These are phyloP conservation scores for Annulohypoxylon maeteangense DNA, from an alignment of 495 filamentous ascomycete genomes.

Conservation along the genomic window DNA sequence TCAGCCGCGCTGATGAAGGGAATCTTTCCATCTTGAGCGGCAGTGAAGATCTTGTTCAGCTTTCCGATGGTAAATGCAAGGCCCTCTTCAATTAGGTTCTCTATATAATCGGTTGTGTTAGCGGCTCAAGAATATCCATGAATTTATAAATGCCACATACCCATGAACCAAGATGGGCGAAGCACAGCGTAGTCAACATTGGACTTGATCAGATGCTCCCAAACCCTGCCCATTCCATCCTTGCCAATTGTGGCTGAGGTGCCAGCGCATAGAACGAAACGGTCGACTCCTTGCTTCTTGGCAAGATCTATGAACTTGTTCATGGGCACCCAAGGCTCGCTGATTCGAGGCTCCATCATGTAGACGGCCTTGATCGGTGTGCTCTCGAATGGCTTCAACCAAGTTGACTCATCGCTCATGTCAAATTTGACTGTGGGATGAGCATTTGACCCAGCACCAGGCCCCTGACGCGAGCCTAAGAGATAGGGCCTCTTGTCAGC, in stretches of 20 bases:
- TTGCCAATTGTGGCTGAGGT: conserved; percentile 50
- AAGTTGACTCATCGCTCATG: conserved; percentile 55
- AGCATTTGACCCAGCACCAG: neutral
- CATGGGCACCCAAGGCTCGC: conserved; percentile 48
- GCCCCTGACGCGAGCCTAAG: conserved; percentile 50
- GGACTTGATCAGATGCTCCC: conserved; percentile 51
- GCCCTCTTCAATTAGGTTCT: neutral
- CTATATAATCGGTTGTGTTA: neutral
- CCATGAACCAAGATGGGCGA: conserved; percentile 59
- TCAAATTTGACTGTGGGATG: conserved; percentile 53
- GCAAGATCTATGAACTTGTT: conserved; percentile 55
- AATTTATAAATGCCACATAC: conserved; percentile 41
- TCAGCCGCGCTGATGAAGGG: conserved; percentile 60
- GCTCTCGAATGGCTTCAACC: conserved; percentile 44
- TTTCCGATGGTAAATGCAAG: neutral
- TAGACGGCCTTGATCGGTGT: conserved; percentile 50
- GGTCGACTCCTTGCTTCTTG: conserved; percentile 47
- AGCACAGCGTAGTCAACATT: conserved; percentile 57
- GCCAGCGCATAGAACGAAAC: conserved; percentile 55
- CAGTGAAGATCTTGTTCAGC: conserved; percentile 54
- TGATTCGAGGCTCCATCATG: conserved; percentile 52
- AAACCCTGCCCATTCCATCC: conserved; percentile 55
- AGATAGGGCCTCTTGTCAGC: conserved; percentile 45
- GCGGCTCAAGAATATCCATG: neutral
- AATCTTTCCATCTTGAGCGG: conserved; percentile 57